Evolutionary conservation across 2,329 filamentous ascomycete genomes (phyloP).

Genomic region (Talaromyces verruculosus): DNA sequence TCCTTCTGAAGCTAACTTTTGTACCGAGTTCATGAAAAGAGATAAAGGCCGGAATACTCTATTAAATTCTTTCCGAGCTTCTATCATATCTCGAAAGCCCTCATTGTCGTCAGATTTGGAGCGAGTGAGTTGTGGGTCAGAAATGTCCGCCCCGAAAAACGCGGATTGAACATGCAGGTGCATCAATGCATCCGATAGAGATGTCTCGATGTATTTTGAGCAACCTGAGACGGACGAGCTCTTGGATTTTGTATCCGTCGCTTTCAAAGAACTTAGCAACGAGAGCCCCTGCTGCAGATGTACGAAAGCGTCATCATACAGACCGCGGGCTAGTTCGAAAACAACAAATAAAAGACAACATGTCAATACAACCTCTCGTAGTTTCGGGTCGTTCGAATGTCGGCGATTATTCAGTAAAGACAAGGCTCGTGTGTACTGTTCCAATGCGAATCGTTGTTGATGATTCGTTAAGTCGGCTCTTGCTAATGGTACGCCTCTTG

Average conservation of each 20-base stretch:
- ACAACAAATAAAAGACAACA: constrained; percentile 30
- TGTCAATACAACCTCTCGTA: constrained; percentile 26
- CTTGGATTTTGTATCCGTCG: neutral
- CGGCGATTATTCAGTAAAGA: constrained; percentile 24
- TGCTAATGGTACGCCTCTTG: constrained; percentile 18
- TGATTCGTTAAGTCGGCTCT: constrained; percentile 18
- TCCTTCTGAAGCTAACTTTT: neutral
- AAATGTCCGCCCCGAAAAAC: constrained; percentile 19
- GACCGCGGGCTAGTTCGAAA: constrained; percentile 29
- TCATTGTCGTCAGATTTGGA: neutral
- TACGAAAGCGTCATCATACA: constrained; percentile 25
- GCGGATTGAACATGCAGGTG: constrained; percentile 21
- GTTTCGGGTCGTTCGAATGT: constrained; percentile 22
- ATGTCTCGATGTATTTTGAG: constrained; percentile 4
- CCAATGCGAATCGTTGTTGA: constrained; percentile 28
- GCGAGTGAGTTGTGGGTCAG: neutral
- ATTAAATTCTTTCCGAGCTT: constrained; percentile 13
- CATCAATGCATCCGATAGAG: constrained; percentile 20
- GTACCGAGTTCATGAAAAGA: neutral
- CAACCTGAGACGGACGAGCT: neutral
- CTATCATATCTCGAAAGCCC: constrained; percentile 5
- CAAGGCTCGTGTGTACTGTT: constrained; percentile 28
- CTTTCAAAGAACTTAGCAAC: constrained; percentile 22
- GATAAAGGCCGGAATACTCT: neutral
- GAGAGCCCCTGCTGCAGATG: constrained; percentile 29